Base-by-base conservation (phyloP, 2,329 filamentous ascomycete genomes). In the Aureobasidium sp. region DNA sequence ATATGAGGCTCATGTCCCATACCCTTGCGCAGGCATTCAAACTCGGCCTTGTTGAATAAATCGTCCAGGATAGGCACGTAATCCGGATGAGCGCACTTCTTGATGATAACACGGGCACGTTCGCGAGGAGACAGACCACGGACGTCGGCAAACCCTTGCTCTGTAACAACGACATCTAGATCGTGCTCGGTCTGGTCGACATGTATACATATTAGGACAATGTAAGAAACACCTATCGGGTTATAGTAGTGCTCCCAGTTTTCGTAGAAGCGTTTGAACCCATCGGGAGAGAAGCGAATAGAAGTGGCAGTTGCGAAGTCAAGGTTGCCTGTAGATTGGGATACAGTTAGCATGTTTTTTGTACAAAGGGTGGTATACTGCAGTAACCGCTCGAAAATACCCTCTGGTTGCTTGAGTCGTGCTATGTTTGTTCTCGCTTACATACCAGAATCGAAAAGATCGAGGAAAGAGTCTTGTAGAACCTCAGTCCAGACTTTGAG, bases 401-500 rank as follows among this genome's bases (percentile, higher is more conserved):
- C 31, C 14, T 39, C 14, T 39, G 35, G 14, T 33, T 2, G 9
- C 1, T 17, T 0, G 35, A 39, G 1, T 39, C 14, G 14, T 17
- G 5, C 14, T 7, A 39, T 5, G 1, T 2, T 14, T 17, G 15
- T 6, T 9, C 7, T 39, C 14, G 3, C 35, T 17, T 39, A 17
- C 35, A 17, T 17, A 39, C 35, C 91, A 63, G 85, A 88, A 79
- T 96, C 91, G 76, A 96, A 95, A 60, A 96, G 87, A 73, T 96
- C 91, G 27, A 96, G 83, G 84, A 96, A 96, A 24, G 89, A 91
- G 73, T 96, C 91, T 78, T 96, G 91, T 62, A 96, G 85, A 52
- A 96, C 91, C 76, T 96, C 91, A 27, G 91, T 96, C 91, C 91
- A 96, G 42, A 96, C 91, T 73, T 89, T 91, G 62, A 96, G 82